phyloP scores from a whole-genome alignment of 2,329 filamentous ascomycete species.

The Exserohilum turcica region DNA sequence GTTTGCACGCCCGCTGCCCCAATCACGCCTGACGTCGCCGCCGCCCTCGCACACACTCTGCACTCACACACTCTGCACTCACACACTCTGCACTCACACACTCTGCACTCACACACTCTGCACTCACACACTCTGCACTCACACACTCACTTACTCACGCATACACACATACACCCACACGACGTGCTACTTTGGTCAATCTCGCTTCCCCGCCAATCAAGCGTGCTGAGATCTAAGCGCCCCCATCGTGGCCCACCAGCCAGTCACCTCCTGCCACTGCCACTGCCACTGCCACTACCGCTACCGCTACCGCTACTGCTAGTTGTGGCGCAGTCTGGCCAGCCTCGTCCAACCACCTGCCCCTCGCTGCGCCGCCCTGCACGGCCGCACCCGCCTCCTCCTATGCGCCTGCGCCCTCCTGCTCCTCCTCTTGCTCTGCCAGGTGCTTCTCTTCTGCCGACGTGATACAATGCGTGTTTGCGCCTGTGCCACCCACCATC shows the following conservation, averaged over 20 bases:
- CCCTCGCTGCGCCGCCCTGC: constrained; percentile 25
- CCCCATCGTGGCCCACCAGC: neutral
- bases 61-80: too few relatives aligned
- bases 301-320: neutral
- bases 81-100: too few relatives aligned
- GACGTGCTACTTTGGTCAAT: constrained; percentile 2
- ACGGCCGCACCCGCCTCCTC: constrained; percentile 8
- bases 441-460: constrained; percentile 75
- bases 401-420: constrained; percentile 20
- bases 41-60: too few relatives aligned
- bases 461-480: constrained; percentile 87
- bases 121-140: too few relatives aligned
- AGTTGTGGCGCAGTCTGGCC: constrained; percentile 35
- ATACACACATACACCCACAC: constrained; percentile 1
- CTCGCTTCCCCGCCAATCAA: constrained; percentile 16
- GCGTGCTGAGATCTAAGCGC: constrained; percentile 7
- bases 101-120: too few relatives aligned
- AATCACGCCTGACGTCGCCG: constrained; percentile 21
- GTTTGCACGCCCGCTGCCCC: constrained; percentile 22
- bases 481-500: constrained; percentile 47
- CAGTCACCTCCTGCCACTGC: constrained; percentile 1
- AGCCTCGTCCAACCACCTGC: constrained; percentile 29
- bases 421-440: constrained; percentile 49
- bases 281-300: neutral
- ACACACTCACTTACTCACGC: too few relatives aligned